These are phyloP conservation scores for Yamadazyma atmosphaerica DNA, from an alignment of 1,139 yeast genomes.

Conservation along the genomic window DNA sequence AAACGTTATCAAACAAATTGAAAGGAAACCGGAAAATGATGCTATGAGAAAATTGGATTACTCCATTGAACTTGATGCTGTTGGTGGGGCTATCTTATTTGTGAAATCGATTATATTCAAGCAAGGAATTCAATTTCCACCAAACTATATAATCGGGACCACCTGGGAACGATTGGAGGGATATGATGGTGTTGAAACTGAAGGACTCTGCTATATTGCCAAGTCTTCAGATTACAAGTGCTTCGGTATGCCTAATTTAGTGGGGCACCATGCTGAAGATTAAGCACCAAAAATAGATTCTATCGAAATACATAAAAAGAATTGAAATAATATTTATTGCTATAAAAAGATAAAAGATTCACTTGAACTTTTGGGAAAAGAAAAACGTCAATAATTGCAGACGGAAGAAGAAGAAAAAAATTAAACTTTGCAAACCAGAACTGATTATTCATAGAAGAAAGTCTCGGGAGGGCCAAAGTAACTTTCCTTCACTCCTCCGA, in stretches of 20 bases:
- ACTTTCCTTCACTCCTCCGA: conserved; percentile 16
- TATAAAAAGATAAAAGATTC: not conserved
- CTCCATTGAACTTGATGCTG: conserved; percentile 40
- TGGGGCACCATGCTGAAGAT: conserved; percentile 25
- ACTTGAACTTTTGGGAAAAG: not conserved
- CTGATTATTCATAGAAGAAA: conserved; percentile 4
- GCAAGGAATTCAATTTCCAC: conserved; percentile 49
- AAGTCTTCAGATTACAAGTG: conserved; percentile 44
- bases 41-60: conserved; percentile 16
- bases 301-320: not conserved
- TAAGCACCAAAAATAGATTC: too few species aligned
- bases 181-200: conserved; percentile 55
- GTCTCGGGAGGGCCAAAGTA: conserved; percentile 20
- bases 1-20: conserved; percentile 17
- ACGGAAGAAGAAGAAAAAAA: not conserved
- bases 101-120: conserved; percentile 40
- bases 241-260: conserved; percentile 42
- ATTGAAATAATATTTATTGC: not conserved
- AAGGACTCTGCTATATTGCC: conserved; percentile 51
- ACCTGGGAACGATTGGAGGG: conserved; percentile 51
- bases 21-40: conserved; percentile 18
- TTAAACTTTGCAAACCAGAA: not conserved
- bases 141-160: conserved; percentile 46
- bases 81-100: conserved; percentile 51
- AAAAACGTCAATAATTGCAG: not conserved